Base-by-base conservation (phyloP, 148 eudicot species). In the Heliosperma pusillum region DNA sequence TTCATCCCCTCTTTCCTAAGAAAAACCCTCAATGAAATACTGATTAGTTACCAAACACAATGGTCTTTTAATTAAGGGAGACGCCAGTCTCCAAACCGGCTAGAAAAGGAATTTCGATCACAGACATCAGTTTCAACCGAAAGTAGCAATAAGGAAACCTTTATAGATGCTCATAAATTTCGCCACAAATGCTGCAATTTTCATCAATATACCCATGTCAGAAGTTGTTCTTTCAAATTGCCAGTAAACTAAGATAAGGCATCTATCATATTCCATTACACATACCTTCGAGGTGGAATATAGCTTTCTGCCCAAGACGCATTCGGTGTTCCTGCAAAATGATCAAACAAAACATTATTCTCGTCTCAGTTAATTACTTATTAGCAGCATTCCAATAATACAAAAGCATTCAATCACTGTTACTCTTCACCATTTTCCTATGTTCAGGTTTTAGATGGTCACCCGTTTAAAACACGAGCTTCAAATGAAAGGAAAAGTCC, bases 221-320 rank as follows among this genome's bases (percentile, higher is more conserved):
- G 47, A 27, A 47, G 53, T 47, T 47, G 53, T 10, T 12, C 53
- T 5, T 47, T 47, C 53, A 47, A 47, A 47, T 10, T 11, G 8
- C 12, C 53, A 3, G 16, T 47, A 42, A 60, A 19, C 19, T 24
- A 3, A n/a, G 10, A 21, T 5, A 13, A 19, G 65, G 10, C 68
- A 76, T 40, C 13, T 19, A 45, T 36, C 10, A 36, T 1, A 42
- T 45, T 20, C 53, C 53, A 42, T 8, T 3, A 10, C 84, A 94
- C 97, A 15, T 85, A 94, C 98, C 98, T 94, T 91, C 98, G 75
- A 94, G 85, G 77, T 94, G 98, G 87, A 94, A 91, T 80, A 94
- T 94, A 73, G 98, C 93, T 82, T 94, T 94, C 85, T 94, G 98
- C 77, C 98, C 98, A 74, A 90, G 96, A 57, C 88, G 97, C 89